Conservation (phyloP, 306 rosid species). For the Vachellia collinsii region DNA sequence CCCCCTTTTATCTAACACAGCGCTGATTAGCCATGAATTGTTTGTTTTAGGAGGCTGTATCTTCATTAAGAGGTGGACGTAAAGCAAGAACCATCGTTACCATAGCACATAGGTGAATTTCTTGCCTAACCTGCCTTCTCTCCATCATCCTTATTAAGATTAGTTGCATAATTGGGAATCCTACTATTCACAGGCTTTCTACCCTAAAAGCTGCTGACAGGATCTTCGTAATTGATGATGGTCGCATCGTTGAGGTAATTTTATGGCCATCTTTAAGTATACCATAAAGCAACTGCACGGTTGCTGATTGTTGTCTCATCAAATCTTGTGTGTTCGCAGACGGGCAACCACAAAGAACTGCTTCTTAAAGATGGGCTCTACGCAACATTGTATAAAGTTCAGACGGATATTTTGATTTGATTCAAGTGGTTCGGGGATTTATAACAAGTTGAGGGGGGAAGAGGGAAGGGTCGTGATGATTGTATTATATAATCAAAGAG, state of each 20-base stretch:
- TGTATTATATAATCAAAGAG: background rate
- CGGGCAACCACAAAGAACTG: slow-evolving; percentile 79
- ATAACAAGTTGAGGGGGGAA: background rate
- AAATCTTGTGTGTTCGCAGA: slow-evolving; percentile 45
- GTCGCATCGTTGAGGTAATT: slow-evolving; percentile 78
- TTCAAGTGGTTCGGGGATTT: background rate
- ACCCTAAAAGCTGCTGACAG: slow-evolving; percentile 85
- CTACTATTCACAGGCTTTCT: slow-evolving; percentile 66
- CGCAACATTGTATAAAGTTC: slow-evolving; percentile 52
- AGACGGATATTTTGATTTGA: slow-evolving; percentile 42
- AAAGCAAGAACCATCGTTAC: slow-evolving; percentile 65
- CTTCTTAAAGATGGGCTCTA: slow-evolving; percentile 64
- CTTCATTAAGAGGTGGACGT: slow-evolving; percentile 59
- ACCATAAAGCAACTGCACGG: background rate
- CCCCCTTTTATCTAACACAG: too few species aligned
- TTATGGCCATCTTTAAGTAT: slow-evolving; percentile 13
- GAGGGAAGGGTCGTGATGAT: background rate
- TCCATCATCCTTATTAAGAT: background rate
- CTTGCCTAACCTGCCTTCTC: slow-evolving; percentile 11
- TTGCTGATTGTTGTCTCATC: slow-evolving; percentile 1
- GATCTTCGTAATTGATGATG: slow-evolving; percentile 80
- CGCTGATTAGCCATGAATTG: background rate
- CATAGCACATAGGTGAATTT: slow-evolving; percentile 76
- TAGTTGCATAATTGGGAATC: slow-evolving; percentile 2
- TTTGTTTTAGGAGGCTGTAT: slow-evolving; percentile 65